Evolutionary conservation across 768 basidiomycete genomes (phyloP).

Genomic region (Coprinopsis sp.): DNA sequence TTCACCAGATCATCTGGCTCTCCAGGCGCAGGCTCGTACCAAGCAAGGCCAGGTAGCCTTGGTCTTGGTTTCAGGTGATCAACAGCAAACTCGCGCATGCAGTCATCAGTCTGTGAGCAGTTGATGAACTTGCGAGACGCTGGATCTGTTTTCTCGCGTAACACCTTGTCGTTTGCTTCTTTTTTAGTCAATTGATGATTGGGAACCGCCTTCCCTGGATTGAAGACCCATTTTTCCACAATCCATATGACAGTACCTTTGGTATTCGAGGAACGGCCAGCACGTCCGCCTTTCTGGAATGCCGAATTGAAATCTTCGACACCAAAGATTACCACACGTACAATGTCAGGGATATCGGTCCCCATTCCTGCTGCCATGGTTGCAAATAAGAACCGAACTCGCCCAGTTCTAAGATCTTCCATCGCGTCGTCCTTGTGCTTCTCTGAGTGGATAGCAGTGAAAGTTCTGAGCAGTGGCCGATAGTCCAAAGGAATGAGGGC

Average conservation of each 20-base stretch:
- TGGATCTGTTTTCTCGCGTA: not conserved
- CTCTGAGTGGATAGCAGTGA: slow-evolving; percentile 11
- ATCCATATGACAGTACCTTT: slow-evolving; percentile 12
- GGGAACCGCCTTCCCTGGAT: not conserved
- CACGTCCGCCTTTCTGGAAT: slow-evolving; percentile 11
- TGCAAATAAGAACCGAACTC: slow-evolving; percentile 6
- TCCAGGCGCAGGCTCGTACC: not conserved
- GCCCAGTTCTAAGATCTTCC: not conserved
- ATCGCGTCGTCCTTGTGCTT: slow-evolving; percentile 8
- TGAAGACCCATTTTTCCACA: slow-evolving; percentile 13
- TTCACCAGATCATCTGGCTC: not conserved
- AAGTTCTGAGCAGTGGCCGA: not conserved
- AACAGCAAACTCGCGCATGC: not conserved
- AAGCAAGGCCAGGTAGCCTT: not conserved
- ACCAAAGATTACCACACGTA: slow-evolving; percentile 7
- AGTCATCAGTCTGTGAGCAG: not conserved
- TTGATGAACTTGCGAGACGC: not conserved
- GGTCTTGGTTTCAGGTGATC: not conserved
- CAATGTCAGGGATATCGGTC: slow-evolving; percentile 11
- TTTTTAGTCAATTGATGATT: not conserved
- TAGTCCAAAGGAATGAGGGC: slow-evolving; percentile 2
- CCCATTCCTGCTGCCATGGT: slow-evolving; percentile 13
- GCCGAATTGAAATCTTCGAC: slow-evolving; percentile 3
- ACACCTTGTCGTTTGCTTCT: not conserved
- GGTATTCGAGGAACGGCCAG: not conserved